Conservation (phyloP, 495 filamentous ascomycete genomes). For the Parathielavia appendiculata region DNA sequence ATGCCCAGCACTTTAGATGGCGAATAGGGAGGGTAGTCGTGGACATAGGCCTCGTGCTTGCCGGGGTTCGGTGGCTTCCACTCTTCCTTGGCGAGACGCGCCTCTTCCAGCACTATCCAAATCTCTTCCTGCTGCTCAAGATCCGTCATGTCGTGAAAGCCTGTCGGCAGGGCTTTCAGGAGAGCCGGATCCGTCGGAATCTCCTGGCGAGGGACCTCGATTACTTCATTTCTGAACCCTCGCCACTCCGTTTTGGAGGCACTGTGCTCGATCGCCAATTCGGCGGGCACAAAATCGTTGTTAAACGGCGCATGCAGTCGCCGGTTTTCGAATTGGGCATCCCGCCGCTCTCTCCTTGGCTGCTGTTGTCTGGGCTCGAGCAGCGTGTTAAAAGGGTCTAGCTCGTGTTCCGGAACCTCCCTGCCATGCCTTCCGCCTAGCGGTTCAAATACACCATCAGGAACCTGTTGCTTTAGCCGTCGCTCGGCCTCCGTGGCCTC, state of each 20-base stretch:
- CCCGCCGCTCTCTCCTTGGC: too few relatives aligned
- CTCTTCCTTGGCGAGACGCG: neutral
- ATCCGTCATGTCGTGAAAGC: constrained; percentile 13
- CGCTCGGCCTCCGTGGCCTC: neutral
- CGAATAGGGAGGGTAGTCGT: constrained; percentile 14
- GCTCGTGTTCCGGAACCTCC: too few relatives aligned
- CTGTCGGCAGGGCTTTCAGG: constrained; percentile 10
- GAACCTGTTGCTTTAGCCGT: neutral
- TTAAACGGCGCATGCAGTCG: too few relatives aligned
- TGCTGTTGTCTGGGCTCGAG: neutral
- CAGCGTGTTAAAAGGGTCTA: too few relatives aligned
- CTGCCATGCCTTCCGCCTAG: too few relatives aligned
- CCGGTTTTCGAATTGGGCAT: neutral
- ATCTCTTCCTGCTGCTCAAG: constrained; percentile 16
- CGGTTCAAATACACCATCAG: neutral
- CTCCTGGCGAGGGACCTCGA: neutral
- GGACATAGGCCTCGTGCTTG: neutral
- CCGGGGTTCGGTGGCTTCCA: constrained; percentile 5
- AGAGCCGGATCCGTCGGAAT: constrained; percentile 2
- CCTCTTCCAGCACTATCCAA: constrained; percentile 9
- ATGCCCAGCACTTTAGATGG: constrained; percentile 18
- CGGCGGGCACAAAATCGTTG: neutral
- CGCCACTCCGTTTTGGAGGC: too few relatives aligned
- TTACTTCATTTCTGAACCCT: neutral
- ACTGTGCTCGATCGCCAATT: neutral